These are phyloP conservation scores for Picea mariana DNA, from an alignment of 83 land plant genomes.

Conservation along the genomic window DNA sequence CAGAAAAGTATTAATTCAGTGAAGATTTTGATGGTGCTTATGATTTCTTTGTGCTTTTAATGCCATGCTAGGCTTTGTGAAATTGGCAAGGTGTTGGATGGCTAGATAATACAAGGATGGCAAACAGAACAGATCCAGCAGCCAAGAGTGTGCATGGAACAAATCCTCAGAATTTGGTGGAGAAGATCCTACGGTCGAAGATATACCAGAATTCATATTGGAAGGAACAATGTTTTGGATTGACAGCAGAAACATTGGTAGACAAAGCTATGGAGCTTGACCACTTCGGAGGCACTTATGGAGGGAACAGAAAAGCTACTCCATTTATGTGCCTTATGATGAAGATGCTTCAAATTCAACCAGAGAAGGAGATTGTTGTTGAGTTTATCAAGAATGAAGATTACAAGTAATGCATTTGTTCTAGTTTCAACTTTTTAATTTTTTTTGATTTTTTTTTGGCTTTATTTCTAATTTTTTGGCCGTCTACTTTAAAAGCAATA, in stretches of 20 bases:
- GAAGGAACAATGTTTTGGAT: slow-evolving; percentile 99
- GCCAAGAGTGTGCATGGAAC: slow-evolving; percentile 96
- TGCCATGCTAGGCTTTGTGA: no score
- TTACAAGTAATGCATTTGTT: slow-evolving; percentile 73
- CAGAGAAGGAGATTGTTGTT: slow-evolving; percentile 99
- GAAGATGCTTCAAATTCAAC: slow-evolving; percentile 99
- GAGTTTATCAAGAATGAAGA: slow-evolving; percentile 99
- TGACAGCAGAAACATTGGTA: slow-evolving; percentile 98
- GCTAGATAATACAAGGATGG: slow-evolving; percentile 45
- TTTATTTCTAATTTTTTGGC: no score
- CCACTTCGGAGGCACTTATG: slow-evolving; percentile 96
- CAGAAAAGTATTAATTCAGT: no score
- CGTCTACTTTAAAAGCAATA: no score
- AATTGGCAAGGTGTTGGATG: no score
- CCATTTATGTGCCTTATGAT: slow-evolving; percentile 95
- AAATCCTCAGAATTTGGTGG: slow-evolving; percentile 99
- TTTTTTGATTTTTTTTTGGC: no score
- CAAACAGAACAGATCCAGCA: slow-evolving; percentile 96
- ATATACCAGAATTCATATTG: slow-evolving; percentile 95
- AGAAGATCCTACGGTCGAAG: slow-evolving; percentile 93
- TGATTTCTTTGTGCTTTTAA: no score
- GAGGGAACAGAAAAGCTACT: slow-evolving; percentile 94
- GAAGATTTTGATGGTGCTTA: no score
- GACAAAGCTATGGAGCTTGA: slow-evolving; percentile 99
- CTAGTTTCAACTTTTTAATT: no score